These are phyloP conservation scores for Coniochaeta pulveracea DNA, from an alignment of 2,329 filamentous ascomycete species.

Conservation along the genomic window DNA sequence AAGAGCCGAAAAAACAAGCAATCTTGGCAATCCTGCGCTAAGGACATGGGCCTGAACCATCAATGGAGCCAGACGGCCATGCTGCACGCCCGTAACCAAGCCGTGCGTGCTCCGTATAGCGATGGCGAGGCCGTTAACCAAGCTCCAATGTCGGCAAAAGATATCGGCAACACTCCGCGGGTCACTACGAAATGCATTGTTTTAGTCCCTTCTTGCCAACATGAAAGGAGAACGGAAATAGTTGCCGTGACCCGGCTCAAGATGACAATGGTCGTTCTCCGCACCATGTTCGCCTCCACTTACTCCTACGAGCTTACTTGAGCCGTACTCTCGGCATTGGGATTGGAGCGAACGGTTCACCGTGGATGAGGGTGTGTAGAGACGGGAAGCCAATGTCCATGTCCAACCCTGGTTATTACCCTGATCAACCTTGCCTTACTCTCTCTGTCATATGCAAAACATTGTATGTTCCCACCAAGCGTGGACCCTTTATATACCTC, in stretches of 20 bases:
- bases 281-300: constrained; percentile 2
- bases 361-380: too few species aligned
- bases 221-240: background rate
- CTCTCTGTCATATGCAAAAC: background rate
- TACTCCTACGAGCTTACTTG: constrained; percentile 1
- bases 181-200: background rate
- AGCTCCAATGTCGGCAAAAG: constrained; percentile 3
- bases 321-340: constrained; percentile 2
- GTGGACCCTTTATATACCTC: constrained; percentile 1
- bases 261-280: background rate
- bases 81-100: too few species aligned
- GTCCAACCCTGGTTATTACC: too few species aligned
- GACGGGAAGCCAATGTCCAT: background rate
- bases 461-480: constrained; percentile 1
- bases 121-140: too few species aligned
- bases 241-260: background rate
- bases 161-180: too few species aligned
- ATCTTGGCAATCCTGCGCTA: background rate
- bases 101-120: too few species aligned
- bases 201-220: background rate
- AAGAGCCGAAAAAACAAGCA: background rate
- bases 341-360: background rate
- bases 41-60: background rate
- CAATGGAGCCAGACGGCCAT: constrained; percentile 1
- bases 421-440: background rate